A percentile compares a stretch with the other conserved stretches of the same genome.
Evolutionary conservation across 2,329 filamentous ascomycete species (phyloP).

Genomic region (Phoma sp.): DNA sequence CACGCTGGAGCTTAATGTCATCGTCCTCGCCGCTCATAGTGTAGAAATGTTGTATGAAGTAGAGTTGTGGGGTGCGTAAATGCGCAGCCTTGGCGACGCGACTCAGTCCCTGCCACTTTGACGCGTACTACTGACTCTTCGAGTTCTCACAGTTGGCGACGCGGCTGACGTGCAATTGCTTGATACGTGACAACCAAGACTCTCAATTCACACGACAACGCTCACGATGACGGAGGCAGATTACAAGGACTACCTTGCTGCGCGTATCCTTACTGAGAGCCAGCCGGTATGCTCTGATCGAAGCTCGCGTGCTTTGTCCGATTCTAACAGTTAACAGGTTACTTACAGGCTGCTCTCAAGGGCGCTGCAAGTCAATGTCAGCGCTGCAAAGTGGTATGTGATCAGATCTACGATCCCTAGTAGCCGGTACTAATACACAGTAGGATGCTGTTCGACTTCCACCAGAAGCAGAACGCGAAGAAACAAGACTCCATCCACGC

Average conservation of each 20-base stretch:
- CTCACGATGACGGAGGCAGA: conserved; percentile 60
- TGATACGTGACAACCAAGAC: conserved; percentile 1
- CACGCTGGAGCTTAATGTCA: conserved; percentile 55
- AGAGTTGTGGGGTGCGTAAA: conserved; percentile 2
- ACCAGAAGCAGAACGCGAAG: conserved; percentile 77
- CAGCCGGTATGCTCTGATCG: conserved; percentile 64
- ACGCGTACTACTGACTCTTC: conserved; percentile 41
- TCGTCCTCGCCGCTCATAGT: conserved; percentile 54
- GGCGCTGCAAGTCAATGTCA: conserved; percentile 82
- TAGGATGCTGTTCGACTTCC: conserved; percentile 88
- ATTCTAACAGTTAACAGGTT: conserved; percentile 62
- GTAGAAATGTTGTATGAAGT: conserved; percentile 11
- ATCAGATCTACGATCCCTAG: no score
- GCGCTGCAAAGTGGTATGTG: conserved; percentile 84
- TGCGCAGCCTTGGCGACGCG: conserved; percentile 24
- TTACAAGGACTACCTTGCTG: conserved; percentile 76
- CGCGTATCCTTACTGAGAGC: conserved; percentile 77
- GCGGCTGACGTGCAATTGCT: conserved; percentile 1
- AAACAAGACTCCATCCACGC: conserved; percentile 80
- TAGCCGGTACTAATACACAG: conserved; percentile 23
- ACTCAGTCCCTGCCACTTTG: conserved; percentile 36
- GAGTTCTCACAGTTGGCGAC: conserved; percentile 17
- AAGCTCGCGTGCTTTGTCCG: not conserved
- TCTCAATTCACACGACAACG: conserved; percentile 1
- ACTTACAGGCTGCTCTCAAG: conserved; percentile 88